phyloP scores from a whole-genome alignment of 225 moss, liverwort and hornwort species.

The Pseudoscleropodium purum region DNA sequence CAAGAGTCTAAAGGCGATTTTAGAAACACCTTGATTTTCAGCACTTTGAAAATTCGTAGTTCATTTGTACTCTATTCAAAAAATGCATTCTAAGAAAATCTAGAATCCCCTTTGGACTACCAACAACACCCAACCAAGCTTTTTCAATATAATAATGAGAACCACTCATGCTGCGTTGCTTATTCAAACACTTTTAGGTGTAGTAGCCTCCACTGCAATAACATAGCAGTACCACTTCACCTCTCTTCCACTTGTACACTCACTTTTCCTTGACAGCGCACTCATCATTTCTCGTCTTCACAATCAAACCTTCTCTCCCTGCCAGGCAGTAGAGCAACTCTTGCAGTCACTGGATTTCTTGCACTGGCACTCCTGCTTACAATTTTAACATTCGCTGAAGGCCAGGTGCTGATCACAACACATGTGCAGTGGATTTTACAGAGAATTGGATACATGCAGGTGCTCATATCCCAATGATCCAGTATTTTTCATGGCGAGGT shows the following conservation, averaged over 20 bases:
- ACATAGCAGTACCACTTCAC: neutral
- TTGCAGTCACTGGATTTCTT: neutral
- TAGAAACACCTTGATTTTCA: neutral
- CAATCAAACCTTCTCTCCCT: neutral
- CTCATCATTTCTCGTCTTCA: neutral
- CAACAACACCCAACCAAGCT: too few species aligned
- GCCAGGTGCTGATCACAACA: neutral
- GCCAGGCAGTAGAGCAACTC: neutral
- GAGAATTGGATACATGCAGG: neutral
- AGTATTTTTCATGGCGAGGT: neutral
- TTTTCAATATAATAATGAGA: neutral
- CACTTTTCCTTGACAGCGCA: neutral
- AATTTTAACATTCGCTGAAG: neutral
- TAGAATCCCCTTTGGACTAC: neutral
- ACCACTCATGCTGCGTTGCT: neutral
- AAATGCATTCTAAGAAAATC: neutral
- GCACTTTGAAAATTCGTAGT: neutral
- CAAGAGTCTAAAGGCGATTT: rapidly evolving
- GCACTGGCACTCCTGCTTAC: neutral
- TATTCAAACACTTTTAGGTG: neutral
- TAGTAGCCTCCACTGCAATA: neutral
- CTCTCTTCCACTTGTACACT: neutral
- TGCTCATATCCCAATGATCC: neutral
- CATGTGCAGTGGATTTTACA: neutral
- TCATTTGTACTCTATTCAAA: rapidly evolving